phyloP scores from a whole-genome alignment of 2,329 filamentous ascomycete genomes.

The Penicillium digitatum region DNA sequence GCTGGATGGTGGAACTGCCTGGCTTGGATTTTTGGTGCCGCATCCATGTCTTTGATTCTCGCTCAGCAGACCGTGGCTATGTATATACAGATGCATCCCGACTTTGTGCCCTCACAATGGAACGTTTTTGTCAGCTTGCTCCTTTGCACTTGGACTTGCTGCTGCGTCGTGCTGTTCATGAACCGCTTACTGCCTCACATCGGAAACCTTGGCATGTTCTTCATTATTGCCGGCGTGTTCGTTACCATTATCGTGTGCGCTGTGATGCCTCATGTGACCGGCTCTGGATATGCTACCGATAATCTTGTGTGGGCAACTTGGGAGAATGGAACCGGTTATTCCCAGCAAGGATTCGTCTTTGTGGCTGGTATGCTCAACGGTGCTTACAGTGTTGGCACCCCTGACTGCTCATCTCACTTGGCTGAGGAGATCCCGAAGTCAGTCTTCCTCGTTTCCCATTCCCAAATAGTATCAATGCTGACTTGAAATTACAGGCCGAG shows the following conservation, averaged over 20 bases:
- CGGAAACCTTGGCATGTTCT: conserved; percentile 54
- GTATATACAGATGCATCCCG: conserved; percentile 57
- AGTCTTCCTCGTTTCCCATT: background rate
- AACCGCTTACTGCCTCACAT: conserved; percentile 53
- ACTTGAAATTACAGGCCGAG: conserved; percentile 28
- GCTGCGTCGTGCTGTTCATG: conserved; percentile 53
- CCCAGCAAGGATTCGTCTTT: conserved; percentile 59
- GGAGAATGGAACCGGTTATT: conserved; percentile 46
- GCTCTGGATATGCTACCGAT: conserved; percentile 45
- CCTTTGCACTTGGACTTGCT: conserved; percentile 53
- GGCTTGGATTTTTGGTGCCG: conserved; percentile 60
- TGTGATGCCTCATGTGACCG: conserved; percentile 51
- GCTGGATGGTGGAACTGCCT: conserved; percentile 46
- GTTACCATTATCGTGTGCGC: conserved; percentile 53
- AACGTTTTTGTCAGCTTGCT: conserved; percentile 59
- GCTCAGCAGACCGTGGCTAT: conserved; percentile 59
- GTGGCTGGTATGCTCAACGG: conserved; percentile 65
- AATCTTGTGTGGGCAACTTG: conserved; percentile 55
- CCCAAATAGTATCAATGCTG: conserved; percentile 4
- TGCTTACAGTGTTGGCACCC: conserved; percentile 63
- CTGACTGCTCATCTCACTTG: conserved; percentile 62
- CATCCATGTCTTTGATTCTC: conserved; percentile 56
- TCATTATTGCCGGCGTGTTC: conserved; percentile 53
- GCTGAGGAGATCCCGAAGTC: conserved; percentile 59
- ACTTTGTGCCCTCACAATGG: conserved; percentile 52